phyloP scores from a whole-genome alignment of 192 early-diverging fungal genomes.

The Dissophora ornata region DNA sequence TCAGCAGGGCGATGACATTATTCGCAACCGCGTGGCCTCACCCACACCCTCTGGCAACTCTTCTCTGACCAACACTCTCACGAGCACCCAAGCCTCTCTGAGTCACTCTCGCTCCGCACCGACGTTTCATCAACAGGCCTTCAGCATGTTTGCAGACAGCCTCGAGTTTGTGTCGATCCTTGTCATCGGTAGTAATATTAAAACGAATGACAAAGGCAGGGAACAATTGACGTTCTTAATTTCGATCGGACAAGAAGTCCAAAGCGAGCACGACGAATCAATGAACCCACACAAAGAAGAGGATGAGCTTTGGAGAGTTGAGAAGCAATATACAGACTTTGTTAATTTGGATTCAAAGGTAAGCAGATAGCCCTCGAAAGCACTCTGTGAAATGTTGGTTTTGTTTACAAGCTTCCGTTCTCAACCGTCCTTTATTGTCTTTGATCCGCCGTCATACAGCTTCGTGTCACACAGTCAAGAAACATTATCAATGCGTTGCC shows the following conservation, averaged over 20 bases:
- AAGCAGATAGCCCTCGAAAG: slow-evolving; percentile 14
- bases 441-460: too few species aligned
- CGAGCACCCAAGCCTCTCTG: not conserved
- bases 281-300: slow-evolving; percentile 60
- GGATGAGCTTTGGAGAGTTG: slow-evolving; percentile 81
- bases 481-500: slow-evolving; percentile 66
- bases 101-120: slow-evolving; percentile 20
- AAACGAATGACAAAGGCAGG: slow-evolving; percentile 80
- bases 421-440: too few species aligned
- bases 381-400: too few species aligned
- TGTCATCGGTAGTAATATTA: slow-evolving; percentile 68
- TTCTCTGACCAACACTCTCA: slow-evolving; percentile 27
- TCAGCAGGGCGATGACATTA: not conserved
- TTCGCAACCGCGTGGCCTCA: slow-evolving; percentile 16
- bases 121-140: slow-evolving; percentile 29
- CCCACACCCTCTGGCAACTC: slow-evolving; percentile 51
- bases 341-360: slow-evolving; percentile 83
- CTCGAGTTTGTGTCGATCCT: slow-evolving; percentile 54
- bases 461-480: slow-evolving; percentile 57
- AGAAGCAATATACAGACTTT: slow-evolving; percentile 92
- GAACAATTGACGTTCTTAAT: slow-evolving; percentile 76
- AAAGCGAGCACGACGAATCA: slow-evolving; percentile 28
- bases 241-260: slow-evolving; percentile 57
- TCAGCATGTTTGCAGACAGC: slow-evolving; percentile 47
- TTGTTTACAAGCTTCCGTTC: too few species aligned